phyloP scores from a whole-genome alignment of 2,329 filamentous ascomycete genomes.

The Xylaria arbuscula region DNA sequence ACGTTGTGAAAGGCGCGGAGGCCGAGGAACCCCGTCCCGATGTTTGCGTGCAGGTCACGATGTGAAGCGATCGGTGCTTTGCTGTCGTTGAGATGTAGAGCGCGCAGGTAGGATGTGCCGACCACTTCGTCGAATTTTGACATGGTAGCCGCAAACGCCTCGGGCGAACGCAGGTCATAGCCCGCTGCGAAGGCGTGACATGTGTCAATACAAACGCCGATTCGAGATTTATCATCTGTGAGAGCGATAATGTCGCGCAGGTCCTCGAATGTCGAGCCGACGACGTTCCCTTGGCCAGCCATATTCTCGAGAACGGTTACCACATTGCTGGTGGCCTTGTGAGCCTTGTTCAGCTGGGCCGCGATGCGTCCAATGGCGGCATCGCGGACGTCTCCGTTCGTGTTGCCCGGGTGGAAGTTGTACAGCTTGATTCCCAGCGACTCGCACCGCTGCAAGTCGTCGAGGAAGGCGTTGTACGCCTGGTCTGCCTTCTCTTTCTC shows the following conservation, averaged over 20 bases:
- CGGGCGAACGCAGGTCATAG: slow-evolving; percentile 84
- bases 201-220: slow-evolving; percentile 96
- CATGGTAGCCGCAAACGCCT: slow-evolving; percentile 79
- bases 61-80: slow-evolving; percentile 87
- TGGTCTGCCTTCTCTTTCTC: slow-evolving; percentile 84
- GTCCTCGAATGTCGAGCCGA: slow-evolving; percentile 88
- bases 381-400: slow-evolving; percentile 72
- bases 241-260: slow-evolving; percentile 83
- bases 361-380: slow-evolving; percentile 84
- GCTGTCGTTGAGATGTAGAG: slow-evolving; percentile 93
- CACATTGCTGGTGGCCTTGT: slow-evolving; percentile 79
- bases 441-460: slow-evolving; percentile 89
- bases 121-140: slow-evolving; percentile 80
- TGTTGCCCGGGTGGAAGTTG: slow-evolving; percentile 96
- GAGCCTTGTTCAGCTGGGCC: slow-evolving; percentile 81
- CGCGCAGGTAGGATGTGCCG: slow-evolving; percentile 81
- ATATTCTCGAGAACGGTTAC: slow-evolving; percentile 94
- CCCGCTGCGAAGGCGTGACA: slow-evolving; percentile 96
- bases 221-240: slow-evolving; percentile 82
- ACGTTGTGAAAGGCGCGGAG: slow-evolving; percentile 90
- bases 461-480: slow-evolving; percentile 85
- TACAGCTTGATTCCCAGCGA: slow-evolving; percentile 89
- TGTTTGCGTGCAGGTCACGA: slow-evolving; percentile 93
- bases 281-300: slow-evolving; percentile 88
- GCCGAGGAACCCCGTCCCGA: slow-evolving; percentile 93